Conservation (phyloP, 192 early-diverging fungal species). For the Helicostylum pulchrum region DNA sequence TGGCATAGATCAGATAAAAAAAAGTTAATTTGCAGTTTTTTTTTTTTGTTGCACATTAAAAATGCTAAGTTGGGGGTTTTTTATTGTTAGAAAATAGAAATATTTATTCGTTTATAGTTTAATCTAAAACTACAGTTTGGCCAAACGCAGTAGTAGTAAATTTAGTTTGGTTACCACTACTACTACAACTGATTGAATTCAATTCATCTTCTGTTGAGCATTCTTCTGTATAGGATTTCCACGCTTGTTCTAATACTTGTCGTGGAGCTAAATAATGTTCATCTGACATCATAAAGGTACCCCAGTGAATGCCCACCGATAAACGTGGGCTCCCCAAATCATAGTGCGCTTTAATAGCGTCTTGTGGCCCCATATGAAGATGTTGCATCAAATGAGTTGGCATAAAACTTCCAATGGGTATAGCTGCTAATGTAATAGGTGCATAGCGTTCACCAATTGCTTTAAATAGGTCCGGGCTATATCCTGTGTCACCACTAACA, state of each 20-base stretch:
- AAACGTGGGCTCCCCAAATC: constrained; percentile 38
- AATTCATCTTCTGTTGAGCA: constrained; percentile 6
- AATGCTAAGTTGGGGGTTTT: no score
- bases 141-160: constrained; percentile 33
- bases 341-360: constrained; percentile 46
- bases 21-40: no score
- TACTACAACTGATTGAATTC: neutral
- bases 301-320: constrained; percentile 59
- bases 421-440: constrained; percentile 48
- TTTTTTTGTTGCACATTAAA: no score
- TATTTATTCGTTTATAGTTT: neutral
- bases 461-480: constrained; percentile 44
- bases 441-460: constrained; percentile 50
- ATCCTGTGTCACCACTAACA: constrained; percentile 49
- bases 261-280: constrained; percentile 55
- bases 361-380: constrained; percentile 53
- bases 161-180: neutral
- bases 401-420: constrained; percentile 56
- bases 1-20: no score
- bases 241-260: constrained; percentile 17
- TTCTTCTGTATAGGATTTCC: constrained; percentile 7
- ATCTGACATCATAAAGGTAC: constrained; percentile 62
- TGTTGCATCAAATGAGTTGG: constrained; percentile 48
- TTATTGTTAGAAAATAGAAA: no score
- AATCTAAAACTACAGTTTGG: constrained; percentile 19